Evolutionary conservation across 2,329 filamentous ascomycete genomes (phyloP).

Genomic region (Hymenoscyphus occultus): DNA sequence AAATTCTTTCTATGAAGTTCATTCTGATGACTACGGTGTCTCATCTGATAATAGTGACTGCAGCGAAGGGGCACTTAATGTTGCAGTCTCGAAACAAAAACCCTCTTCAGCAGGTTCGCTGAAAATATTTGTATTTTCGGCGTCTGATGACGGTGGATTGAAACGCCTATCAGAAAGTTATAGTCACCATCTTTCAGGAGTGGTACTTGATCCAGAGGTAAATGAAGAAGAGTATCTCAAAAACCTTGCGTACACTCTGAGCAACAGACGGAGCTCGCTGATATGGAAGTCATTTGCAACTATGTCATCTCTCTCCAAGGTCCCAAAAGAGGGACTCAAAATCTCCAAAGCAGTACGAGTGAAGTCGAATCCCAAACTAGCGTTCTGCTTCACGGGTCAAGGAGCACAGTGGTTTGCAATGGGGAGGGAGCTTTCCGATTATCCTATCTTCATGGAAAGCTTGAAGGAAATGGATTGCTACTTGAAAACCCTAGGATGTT

Average conservation of each 20-base stretch:
- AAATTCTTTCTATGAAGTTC: too few relatives aligned
- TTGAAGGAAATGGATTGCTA: neutral
- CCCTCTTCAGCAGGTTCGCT: too few relatives aligned
- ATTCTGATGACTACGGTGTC: too few relatives aligned
- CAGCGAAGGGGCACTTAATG: too few relatives aligned
- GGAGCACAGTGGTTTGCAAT: slow-evolving; percentile 9
- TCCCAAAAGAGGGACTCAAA: neutral
- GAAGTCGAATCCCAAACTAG: neutral
- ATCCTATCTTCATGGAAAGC: neutral
- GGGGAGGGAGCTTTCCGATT: slow-evolving; percentile 7
- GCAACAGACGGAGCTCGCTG: slow-evolving; percentile 7
- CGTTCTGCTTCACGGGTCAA: slow-evolving; percentile 7
- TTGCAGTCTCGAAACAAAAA: too few relatives aligned
- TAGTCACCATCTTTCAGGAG: slow-evolving; percentile 1
- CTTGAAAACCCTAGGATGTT: neutral
- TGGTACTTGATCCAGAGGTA: neutral
- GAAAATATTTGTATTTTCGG: too few relatives aligned
- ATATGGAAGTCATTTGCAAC: slow-evolving; percentile 15
- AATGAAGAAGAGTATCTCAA: neutral
- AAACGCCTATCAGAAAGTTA: neutral
- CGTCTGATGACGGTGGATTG: slow-evolving; percentile 6
- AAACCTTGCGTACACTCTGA: slow-evolving; percentile 15
- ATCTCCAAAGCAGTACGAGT: neutral
- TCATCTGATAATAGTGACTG: too few relatives aligned
- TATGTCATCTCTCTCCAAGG: neutral